Evolutionary conservation across 148 eudicot species (phyloP).

Genomic region (Gaultheria prostrata): DNA sequence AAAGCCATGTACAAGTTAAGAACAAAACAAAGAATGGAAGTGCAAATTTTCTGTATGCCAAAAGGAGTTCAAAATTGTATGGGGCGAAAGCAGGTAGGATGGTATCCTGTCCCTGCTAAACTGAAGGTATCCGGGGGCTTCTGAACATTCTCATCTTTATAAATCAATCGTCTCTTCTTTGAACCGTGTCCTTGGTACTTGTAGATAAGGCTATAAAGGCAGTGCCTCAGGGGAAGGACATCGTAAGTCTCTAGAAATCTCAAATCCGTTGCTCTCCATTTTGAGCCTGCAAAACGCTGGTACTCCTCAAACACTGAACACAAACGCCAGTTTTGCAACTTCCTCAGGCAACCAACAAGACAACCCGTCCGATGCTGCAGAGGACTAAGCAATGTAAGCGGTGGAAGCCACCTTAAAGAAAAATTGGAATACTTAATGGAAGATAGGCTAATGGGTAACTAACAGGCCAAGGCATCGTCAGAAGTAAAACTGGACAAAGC

Average conservation of each 20-base stretch:
- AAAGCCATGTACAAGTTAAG: not conserved
- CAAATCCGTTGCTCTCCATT: not conserved
- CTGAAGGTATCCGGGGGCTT: slow-evolving; percentile 3
- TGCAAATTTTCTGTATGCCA: not conserved
- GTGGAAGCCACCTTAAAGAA: not conserved
- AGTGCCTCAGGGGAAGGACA: not conserved
- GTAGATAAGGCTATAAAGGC: slow-evolving; percentile 5
- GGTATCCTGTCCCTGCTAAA: not conserved
- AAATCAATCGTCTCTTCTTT: not conserved
- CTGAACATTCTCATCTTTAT: not conserved
- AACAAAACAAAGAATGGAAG: not conserved
- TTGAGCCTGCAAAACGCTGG: slow-evolving; percentile 41
- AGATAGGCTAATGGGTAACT: not conserved
- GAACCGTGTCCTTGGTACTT: not conserved
- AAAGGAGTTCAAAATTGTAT: not conserved
- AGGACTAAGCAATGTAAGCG: not conserved
- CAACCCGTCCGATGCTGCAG: slow-evolving; percentile 71
- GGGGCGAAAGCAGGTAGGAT: not conserved
- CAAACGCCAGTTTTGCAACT: slow-evolving; percentile 53
- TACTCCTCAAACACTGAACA: slow-evolving; percentile 61
- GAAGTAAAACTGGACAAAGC: not conserved
- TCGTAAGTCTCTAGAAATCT: not conserved
- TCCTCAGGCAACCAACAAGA: slow-evolving; percentile 62
- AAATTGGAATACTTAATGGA: not conserved
- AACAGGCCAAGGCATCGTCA: not conserved